phyloP scores from a whole-genome alignment of 495 filamentous ascomycete species.

The Hypoxylon cercidicola region DNA sequence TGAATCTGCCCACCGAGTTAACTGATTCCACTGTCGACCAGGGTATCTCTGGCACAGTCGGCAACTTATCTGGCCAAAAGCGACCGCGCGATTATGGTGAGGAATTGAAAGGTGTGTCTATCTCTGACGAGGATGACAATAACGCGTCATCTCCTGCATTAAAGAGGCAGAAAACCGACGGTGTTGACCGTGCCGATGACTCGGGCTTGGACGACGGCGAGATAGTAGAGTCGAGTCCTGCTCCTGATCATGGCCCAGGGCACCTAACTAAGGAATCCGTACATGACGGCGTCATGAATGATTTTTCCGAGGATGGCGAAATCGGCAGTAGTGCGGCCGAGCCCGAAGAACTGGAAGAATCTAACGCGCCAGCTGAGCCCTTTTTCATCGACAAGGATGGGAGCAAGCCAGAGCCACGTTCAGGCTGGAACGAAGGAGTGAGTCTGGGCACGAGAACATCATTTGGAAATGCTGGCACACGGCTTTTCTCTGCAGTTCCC shows the following conservation, averaged over 20 bases:
- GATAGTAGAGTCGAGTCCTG: constrained; percentile 44
- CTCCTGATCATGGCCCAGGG: constrained; percentile 16
- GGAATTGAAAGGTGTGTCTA: constrained; percentile 39
- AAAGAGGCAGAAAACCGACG: constrained; percentile 41
- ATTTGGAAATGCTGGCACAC: constrained; percentile 30
- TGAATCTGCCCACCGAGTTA: constrained; percentile 11
- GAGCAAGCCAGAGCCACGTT: constrained; percentile 12
- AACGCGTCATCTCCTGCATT: constrained; percentile 4
- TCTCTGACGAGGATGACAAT: constrained; percentile 33
- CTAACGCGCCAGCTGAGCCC: constrained; percentile 2
- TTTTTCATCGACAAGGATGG: constrained; percentile 27
- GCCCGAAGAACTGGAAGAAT: neutral
- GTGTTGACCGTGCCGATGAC: constrained; percentile 14
- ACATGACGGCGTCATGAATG: neutral
- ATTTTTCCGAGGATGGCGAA: constrained; percentile 34
- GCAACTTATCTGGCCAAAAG: constrained; percentile 27
- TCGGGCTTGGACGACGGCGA: constrained; percentile 50
- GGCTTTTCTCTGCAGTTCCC: constrained; percentile 18
- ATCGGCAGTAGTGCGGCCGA: constrained; percentile 10
- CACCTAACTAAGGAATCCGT: constrained; percentile 3
- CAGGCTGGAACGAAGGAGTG: constrained; percentile 54
- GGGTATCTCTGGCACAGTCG: constrained; percentile 12
- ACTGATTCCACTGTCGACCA: constrained; percentile 10
- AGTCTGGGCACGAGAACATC: constrained; percentile 36
- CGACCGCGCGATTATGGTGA: constrained; percentile 39